Percentiles rank a stretch among this genome's conserved stretches.
Conservation (phyloP, 768 basidiomycete species). For the Paxillus rubicundulus region DNA sequence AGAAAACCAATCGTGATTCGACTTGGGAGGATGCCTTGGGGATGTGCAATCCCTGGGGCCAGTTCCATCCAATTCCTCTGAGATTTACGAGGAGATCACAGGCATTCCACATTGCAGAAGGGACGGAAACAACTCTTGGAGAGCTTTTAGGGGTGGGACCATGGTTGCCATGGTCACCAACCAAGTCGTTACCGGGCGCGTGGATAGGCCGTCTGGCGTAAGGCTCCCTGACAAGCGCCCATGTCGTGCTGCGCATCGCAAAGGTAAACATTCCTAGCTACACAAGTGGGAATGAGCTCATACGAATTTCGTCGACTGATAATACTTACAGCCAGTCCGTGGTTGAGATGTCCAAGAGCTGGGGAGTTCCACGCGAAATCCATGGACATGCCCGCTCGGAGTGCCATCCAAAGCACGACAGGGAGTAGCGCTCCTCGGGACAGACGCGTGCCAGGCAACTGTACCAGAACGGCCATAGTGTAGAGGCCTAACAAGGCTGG, state of each 20-base stretch:
- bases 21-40: slow-evolving; percentile 12
- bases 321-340: slow-evolving; percentile 19
- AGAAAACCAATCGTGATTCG: slow-evolving; percentile 21
- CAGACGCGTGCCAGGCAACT: slow-evolving; percentile 42
- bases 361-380: slow-evolving; percentile 22
- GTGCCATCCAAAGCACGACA: slow-evolving; percentile 42
- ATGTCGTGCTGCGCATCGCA: slow-evolving; percentile 23
- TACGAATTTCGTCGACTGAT: too few relatives aligned
- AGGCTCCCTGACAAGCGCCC: slow-evolving; percentile 14
- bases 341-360: slow-evolving; percentile 18
- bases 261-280: slow-evolving; percentile 25
- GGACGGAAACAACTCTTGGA: slow-evolving; percentile 2
- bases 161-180: background rate
- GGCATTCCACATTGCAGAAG: slow-evolving; percentile 26
- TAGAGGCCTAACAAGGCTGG: slow-evolving; percentile 48
- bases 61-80: slow-evolving; percentile 29
- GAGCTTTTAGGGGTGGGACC: background rate
- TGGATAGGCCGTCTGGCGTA: slow-evolving; percentile 13
- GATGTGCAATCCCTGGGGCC: slow-evolving; percentile 11
- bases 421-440: slow-evolving; percentile 50
- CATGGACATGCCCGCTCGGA: slow-evolving; percentile 34
- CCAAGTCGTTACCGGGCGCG: background rate
- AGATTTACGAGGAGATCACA: slow-evolving; percentile 25
- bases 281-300: background rate
- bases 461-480: slow-evolving; percentile 51